These are phyloP conservation scores for Sonneratia caseolaris DNA, from an alignment of 345 rosid genomes.

Conservation along the genomic window DNA sequence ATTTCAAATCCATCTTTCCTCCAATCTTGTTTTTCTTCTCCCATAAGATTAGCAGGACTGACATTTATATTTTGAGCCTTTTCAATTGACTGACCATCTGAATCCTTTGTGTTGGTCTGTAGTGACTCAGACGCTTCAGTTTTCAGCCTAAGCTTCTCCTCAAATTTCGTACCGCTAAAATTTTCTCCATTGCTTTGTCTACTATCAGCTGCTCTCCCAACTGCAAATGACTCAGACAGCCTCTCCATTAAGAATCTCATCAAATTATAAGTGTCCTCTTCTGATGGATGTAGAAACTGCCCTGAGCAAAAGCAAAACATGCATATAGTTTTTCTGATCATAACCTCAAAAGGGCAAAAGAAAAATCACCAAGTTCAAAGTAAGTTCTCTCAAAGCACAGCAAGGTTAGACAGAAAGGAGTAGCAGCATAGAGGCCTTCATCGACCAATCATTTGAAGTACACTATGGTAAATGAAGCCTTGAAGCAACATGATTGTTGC, in stretches of 20 bases:
- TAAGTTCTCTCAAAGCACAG: not conserved
- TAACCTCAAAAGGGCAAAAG: slow-evolving; percentile 18
- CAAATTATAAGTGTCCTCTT: slow-evolving; percentile 55
- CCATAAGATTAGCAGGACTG: not conserved
- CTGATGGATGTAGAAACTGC: slow-evolving; percentile 80
- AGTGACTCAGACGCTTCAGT: slow-evolving; percentile 21
- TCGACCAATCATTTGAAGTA: not conserved
- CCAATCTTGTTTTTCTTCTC: not conserved
- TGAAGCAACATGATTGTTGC: not conserved
- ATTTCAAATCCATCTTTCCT: not conserved
- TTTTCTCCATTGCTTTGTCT: slow-evolving; percentile 11
- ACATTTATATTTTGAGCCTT: not conserved
- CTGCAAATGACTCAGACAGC: slow-evolving; percentile 35
- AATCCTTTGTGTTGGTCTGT: slow-evolving; percentile 11
- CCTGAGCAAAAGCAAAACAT: slow-evolving; percentile 46
- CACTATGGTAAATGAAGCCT: not conserved
- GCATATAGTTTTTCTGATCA: slow-evolving; percentile 48
- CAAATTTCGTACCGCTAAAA: slow-evolving; percentile 21
- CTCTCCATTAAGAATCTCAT: slow-evolving; percentile 62
- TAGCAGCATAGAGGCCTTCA: not conserved
- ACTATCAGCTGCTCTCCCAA: slow-evolving; percentile 18
- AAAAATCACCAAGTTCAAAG: slow-evolving; percentile 3
- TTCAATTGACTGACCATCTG: slow-evolving; percentile 2
- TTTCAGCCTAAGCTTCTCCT: slow-evolving; percentile 28
- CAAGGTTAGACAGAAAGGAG: not conserved